Evolutionary conservation across 2,329 filamentous ascomycete genomes (phyloP), one percentile per base, ranked within the genome.

Genomic region (Aspergillus caelatus): DNA sequence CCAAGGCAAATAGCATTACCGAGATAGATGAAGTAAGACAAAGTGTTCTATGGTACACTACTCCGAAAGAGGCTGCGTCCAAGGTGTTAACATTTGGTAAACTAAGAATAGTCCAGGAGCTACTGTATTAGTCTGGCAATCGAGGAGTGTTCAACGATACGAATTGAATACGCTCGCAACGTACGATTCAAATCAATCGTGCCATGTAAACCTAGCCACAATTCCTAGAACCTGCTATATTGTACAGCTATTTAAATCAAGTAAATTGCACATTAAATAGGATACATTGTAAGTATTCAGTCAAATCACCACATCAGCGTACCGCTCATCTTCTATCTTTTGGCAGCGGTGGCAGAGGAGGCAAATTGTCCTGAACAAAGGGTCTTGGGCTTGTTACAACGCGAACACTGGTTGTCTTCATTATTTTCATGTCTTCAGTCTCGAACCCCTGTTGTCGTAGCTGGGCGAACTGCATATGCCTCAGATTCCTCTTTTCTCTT

Each of bases 351-450:
- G 39, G 39, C 39, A 41, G 39, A 3, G 39, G 39, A n/a, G 39
- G 39, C 16, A 41, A 19, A 8, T 16, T 30, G 30, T 34, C 50
- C 30, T 53, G 16, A 0, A 53, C 50, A 34, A 53, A 53, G 1
- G 50, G 50, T 26, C 50, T 30, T n/a, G 50, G 28, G 14, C 30
- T 53, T 21, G 30, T 32, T 11, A 53, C 50, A n/a, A 53, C 50
- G 8, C 50, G 50, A 6, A 53, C 50, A 53, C 50, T 53, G 16
- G 50, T 53, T 30, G 50, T 53, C n/a, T 53, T 53, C 16, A 53
- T 4, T 19, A 53, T 53, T 21, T 53, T 53, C 50, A 53, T 32
- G 19, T 53, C 50, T 4, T 53, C 50, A 0, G 16, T 23, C 19
- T 53, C 50, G 19, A 53, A 53, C 16, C 30, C 50, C 16, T 53